Evolutionary conservation across 106 monocot genomes (phyloP), one percentile per base, ranked within the genome.

Genomic region (Iris macrosiphon): DNA sequence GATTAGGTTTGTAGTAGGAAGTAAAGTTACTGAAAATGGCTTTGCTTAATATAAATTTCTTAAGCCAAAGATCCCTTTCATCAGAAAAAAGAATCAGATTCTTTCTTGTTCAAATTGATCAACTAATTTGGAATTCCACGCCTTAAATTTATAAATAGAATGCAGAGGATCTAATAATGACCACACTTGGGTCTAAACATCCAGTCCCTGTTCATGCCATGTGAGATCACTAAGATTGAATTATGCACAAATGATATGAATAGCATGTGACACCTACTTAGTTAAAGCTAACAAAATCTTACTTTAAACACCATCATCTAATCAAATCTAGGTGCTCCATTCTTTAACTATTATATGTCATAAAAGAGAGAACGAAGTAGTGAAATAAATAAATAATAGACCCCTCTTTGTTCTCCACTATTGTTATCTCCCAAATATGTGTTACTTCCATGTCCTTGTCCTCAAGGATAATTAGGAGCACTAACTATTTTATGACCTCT

Each of bases 231-330:
- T 25, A n/a, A n/a, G n/a, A n/a, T n/a, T n/a, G n/a, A n/a, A n/a
- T n/a, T n/a, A n/a, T n/a, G n/a, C n/a, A n/a, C 20, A 18, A 53
- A 30, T 53, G 32, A 50, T 53, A 19, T 33, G 17, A 0, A 17
- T 33, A 33, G 52, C 52, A 53, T 53, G 52, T 53, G 52, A 53
- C 7, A 53, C 52, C 52, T n/a, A n/a, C n/a, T 53, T n/a, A 32
- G 2, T 20, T 28, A 53, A 49, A 1, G 24, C 10, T 28, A 4
- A 1, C 6, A 3, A 16, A 9, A 50, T 0, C 4, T 14, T 49
- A n/a, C 49, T 27, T 15, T 13, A 30, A 1, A 15, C 6, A 30
- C 27, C 29, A 50, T 28, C 29, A 29, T n/a, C 29, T 50, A n/a
- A 29, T 16, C 14, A 21, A 29, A 3, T 13, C n/a, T n/a, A n/a